phyloP scores from a whole-genome alignment of 768 basidiomycete genomes.

The Leccinum incarnatum region DNA sequence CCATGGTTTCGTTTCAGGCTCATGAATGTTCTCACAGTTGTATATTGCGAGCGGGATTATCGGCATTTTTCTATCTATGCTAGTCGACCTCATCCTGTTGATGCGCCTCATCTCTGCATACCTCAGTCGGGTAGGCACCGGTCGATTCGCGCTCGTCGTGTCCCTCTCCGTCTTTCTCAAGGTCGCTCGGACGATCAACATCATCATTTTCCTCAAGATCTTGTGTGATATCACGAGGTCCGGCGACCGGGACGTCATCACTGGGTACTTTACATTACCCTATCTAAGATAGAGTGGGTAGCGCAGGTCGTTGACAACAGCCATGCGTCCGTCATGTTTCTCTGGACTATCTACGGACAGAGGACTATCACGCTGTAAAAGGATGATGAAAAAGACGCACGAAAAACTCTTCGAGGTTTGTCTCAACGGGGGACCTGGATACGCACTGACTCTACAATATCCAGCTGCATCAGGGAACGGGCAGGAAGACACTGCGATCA shows the following conservation, averaged over 20 bases:
- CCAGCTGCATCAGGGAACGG: not conserved
- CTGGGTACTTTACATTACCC: slow-evolving; percentile 19
- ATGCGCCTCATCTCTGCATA: slow-evolving; percentile 29
- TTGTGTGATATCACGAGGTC: slow-evolving; percentile 19
- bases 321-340: slow-evolving; percentile 25
- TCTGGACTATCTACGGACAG: slow-evolving; percentile 18
- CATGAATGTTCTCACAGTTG: slow-evolving; percentile 4
- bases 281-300: slow-evolving; percentile 31
- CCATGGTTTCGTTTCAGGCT: not conserved
- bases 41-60: slow-evolving; percentile 31
- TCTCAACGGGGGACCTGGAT: not conserved
- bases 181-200: slow-evolving; percentile 25
- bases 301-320: slow-evolving; percentile 31
- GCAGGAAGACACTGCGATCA: not conserved
- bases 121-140: slow-evolving; percentile 10
- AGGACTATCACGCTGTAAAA: not conserved
- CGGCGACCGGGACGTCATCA: slow-evolving; percentile 9
- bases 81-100: slow-evolving; percentile 30
- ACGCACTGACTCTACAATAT: not conserved
- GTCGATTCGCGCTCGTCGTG: slow-evolving; percentile 18
- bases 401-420: not conserved
- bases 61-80: slow-evolving; percentile 28
- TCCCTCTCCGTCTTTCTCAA: slow-evolving; percentile 29
- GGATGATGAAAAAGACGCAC: not conserved
- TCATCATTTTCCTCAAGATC: slow-evolving; percentile 28